A percentile compares a stretch with the other conserved stretches of the same genome.
These are phyloP conservation scores for Teratosphaeria gauchensis DNA, from an alignment of 2,329 filamentous ascomycete species.

Conservation along the genomic window DNA sequence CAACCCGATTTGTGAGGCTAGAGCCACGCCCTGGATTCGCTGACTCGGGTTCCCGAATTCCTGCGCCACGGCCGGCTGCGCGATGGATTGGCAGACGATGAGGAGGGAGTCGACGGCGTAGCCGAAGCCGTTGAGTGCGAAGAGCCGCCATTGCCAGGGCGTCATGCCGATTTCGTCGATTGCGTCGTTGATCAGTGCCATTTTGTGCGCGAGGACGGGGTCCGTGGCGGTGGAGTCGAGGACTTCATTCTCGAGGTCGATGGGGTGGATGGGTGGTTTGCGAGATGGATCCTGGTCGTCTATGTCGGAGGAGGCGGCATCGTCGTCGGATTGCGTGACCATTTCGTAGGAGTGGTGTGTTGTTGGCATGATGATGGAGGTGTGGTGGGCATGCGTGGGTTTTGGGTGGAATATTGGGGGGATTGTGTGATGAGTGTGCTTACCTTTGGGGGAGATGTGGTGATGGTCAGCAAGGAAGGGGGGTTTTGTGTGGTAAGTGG, in stretches of 20 bases:
- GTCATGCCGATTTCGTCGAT: constrained; percentile 54
- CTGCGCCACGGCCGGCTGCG: constrained; percentile 21
- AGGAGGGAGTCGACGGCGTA: constrained; percentile 30
- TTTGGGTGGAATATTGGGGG: no score
- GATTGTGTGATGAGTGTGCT: neutral
- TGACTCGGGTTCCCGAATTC: constrained; percentile 16
- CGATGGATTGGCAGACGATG: constrained; percentile 28
- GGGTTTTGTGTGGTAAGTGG: neutral
- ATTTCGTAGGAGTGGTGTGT: neutral
- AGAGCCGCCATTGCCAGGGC: constrained; percentile 49
- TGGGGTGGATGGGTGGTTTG: neutral
- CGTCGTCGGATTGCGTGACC: neutral
- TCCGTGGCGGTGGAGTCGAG: constrained; percentile 22
- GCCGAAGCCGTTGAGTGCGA: constrained; percentile 53
- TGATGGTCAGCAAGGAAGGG: neutral
- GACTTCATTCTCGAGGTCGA: neutral
- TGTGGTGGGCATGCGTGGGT: neutral
- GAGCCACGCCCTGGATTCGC: constrained; percentile 25
- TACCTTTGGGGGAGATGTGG: neutral
- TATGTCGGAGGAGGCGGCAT: neutral
- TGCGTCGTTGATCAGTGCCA: constrained; percentile 26
- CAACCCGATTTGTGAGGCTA: constrained; percentile 34
- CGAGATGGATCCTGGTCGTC: neutral
- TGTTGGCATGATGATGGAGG: neutral
- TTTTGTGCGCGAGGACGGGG: constrained; percentile 31